phyloP scores from a whole-genome alignment of 176 grass and related monocot genomes.

The Triticum monococcum region DNA sequence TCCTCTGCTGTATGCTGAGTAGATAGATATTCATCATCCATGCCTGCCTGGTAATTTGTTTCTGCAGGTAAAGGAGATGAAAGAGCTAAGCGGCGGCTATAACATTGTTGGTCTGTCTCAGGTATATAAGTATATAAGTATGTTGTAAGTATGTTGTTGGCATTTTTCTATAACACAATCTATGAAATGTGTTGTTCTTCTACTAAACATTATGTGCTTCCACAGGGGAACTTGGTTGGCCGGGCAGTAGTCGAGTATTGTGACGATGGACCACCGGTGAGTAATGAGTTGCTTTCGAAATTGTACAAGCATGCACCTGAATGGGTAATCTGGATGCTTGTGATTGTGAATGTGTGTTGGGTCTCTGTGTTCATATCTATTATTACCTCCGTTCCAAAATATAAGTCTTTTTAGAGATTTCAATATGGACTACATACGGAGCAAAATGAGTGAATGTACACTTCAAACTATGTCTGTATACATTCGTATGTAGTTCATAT shows the following conservation, averaged over 20 bases:
- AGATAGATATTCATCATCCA: neutral
- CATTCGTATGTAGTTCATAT: no score
- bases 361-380: neutral
- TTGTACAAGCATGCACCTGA: neutral
- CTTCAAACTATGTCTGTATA: no score
- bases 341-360: neutral
- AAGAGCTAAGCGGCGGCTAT: conserved; percentile 71
- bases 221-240: conserved; percentile 87
- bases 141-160: no score
- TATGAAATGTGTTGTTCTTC: neutral
- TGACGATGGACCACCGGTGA: conserved; percentile 70
- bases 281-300: conserved; percentile 31
- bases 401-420: no score
- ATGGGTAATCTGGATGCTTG: neutral
- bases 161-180: no score
- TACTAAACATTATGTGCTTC: conserved; percentile 19
- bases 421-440: no score
- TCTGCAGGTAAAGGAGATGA: conserved; percentile 77
- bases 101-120: conserved; percentile 93
- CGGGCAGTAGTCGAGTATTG: conserved; percentile 86
- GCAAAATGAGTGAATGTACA: no score
- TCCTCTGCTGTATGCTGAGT: neutral
- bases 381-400: no score
- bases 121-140: conserved; percentile 26
- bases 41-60: neutral